Evolutionary conservation across 164 flowering plant species (phyloP).

Genomic region (Nymphaea colorata): DNA sequence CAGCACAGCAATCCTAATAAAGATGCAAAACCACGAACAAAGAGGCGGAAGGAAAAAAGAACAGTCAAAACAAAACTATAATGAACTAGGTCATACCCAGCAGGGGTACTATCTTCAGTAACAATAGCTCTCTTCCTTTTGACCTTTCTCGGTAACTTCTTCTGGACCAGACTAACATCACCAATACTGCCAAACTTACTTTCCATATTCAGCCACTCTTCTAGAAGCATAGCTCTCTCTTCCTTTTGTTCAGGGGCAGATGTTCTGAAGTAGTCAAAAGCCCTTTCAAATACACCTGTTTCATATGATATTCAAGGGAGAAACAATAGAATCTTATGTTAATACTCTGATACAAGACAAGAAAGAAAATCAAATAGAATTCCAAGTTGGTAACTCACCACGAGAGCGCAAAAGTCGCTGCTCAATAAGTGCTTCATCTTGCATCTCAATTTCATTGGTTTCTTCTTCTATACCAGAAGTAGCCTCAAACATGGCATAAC

Average conservation of each 20-base stretch:
- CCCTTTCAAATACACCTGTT: conserved; percentile 72
- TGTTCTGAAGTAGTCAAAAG: conserved; percentile 52
- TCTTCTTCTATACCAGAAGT: conserved; percentile 38
- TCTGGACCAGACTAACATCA: conserved; percentile 52
- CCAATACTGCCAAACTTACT: conserved; percentile 62
- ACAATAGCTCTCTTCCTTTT: conserved; percentile 57
- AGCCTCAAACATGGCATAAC: conserved; percentile 86
- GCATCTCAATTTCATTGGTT: conserved; percentile 15
- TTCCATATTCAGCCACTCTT: conserved; percentile 77
- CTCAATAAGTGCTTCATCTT: conserved; percentile 23
- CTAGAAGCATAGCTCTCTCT: conserved; percentile 85
- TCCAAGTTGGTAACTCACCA: conserved; percentile 26
- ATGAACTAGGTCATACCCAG: conserved; percentile 39
- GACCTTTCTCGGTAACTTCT: conserved; percentile 81
- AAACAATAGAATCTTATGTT: neutral
- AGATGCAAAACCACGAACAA: neutral
- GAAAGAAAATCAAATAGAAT: conserved; percentile 14
- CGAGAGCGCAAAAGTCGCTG: conserved; percentile 44
- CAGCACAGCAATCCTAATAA: neutral
- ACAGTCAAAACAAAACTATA: neutral
- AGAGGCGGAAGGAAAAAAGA: neutral
- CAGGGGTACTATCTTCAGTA: conserved; percentile 53
- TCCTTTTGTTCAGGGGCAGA: conserved; percentile 85
- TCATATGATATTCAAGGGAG: neutral
- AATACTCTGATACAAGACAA: neutral